These are phyloP conservation scores for Phytophthora vignae DNA, from an alignment of 352 stramenopile genomes.

Conservation along the genomic window DNA sequence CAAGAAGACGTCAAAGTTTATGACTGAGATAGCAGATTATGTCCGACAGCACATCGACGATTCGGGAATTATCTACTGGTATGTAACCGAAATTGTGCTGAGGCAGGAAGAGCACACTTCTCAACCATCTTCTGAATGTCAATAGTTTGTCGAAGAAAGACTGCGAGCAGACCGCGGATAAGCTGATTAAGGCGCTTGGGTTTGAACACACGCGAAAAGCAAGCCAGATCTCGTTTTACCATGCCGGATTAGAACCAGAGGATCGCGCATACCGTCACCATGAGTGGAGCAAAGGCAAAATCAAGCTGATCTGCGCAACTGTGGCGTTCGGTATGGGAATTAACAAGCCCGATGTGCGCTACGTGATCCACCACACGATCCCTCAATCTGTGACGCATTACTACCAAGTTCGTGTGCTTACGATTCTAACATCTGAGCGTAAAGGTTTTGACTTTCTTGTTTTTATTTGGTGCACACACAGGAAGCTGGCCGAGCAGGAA, in stretches of 20 bases:
- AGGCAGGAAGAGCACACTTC: not conserved
- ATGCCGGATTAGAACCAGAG: conserved; percentile 77
- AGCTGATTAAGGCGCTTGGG: conserved; percentile 80
- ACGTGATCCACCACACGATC: conserved; percentile 91
- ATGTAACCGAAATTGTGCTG: not conserved
- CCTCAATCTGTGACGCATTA: conserved; percentile 91
- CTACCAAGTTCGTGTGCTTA: conserved; percentile 74
- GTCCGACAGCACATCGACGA: conserved; percentile 86
- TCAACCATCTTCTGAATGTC: not conserved
- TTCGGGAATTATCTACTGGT: conserved; percentile 92
- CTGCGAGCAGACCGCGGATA: conserved; percentile 84
- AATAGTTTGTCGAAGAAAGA: conserved; percentile 88
- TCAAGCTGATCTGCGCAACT: conserved; percentile 90
- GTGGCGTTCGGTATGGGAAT: conserved; percentile 92
- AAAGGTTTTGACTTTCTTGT: not conserved
- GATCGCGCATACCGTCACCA: conserved; percentile 83
- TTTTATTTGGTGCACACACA: conserved; percentile 17
- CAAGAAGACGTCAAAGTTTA: conserved; percentile 83
- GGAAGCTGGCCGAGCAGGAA: conserved; percentile 84
- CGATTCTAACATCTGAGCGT: not conserved
- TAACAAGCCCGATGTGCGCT: conserved; percentile 90
- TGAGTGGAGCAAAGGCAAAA: conserved; percentile 91
- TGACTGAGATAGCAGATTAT: conserved; percentile 82
- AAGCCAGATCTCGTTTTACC: conserved; percentile 85
- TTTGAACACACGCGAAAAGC: conserved; percentile 77